phyloP scores from a whole-genome alignment of 306 rosid species.

The Abrus precatorius region DNA sequence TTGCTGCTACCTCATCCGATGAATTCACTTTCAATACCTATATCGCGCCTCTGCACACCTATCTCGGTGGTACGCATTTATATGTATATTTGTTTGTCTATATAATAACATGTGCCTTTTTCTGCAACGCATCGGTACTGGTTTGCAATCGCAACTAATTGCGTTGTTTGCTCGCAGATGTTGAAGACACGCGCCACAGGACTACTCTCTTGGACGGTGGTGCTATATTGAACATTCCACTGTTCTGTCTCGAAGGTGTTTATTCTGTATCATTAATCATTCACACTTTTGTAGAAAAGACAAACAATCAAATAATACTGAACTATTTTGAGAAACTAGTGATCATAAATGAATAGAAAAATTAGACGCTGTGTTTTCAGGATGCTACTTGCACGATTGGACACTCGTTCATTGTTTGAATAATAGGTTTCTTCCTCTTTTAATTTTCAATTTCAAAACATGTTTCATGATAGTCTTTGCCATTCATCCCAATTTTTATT shows the following conservation, averaged over 20 bases:
- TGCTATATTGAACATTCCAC: constrained; percentile 71
- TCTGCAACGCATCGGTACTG: background rate
- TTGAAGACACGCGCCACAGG: constrained; percentile 89
- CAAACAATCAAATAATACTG: background rate
- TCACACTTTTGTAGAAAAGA: background rate
- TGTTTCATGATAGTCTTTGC: background rate
- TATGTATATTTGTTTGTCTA: background rate
- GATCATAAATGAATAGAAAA: background rate
- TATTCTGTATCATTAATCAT: too few species aligned
- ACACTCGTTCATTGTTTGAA: background rate
- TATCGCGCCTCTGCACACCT: constrained; percentile 77
- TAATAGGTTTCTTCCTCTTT: constrained; percentile 5
- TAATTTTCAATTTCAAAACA: background rate
- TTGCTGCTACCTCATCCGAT: background rate
- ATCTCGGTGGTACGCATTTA: constrained; percentile 82
- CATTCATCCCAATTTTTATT: background rate
- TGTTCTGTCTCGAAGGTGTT: constrained; percentile 84
- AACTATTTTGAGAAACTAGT: constrained; percentile 1
- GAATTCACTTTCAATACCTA: constrained; percentile 48
- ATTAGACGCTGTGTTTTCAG: constrained; percentile 3
- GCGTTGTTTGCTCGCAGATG: constrained; percentile 60
- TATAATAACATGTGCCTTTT: background rate
- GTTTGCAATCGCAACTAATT: background rate
- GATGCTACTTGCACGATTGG: background rate
- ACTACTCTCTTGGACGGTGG: constrained; percentile 86